These are phyloP conservation scores for Cordyceps fumosorosea DNA, from an alignment of 2,329 filamentous ascomycete species.

Conservation along the genomic window DNA sequence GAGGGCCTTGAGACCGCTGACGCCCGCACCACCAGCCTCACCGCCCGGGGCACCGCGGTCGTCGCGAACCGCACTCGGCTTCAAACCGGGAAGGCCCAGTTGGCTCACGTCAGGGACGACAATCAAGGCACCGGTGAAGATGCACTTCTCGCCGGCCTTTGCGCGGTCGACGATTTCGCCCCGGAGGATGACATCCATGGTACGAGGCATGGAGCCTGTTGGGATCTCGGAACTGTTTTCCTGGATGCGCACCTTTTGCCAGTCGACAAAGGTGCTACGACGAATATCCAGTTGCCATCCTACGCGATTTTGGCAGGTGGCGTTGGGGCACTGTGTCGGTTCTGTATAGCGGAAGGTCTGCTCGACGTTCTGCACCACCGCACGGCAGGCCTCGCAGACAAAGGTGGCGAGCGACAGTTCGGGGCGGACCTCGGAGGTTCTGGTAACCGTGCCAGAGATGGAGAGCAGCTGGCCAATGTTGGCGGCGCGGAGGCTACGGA, in stretches of 20 bases:
- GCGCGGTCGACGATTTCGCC: slow-evolving; percentile 97
- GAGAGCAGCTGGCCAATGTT: slow-evolving; percentile 92
- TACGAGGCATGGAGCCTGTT: slow-evolving; percentile 96
- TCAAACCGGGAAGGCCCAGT: slow-evolving; percentile 78
- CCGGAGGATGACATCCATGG: slow-evolving; percentile 92
- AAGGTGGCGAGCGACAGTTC: slow-evolving; percentile 92
- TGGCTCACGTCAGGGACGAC: slow-evolving; percentile 97
- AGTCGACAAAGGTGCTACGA: slow-evolving; percentile 96
- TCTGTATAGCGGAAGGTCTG: slow-evolving; percentile 98
- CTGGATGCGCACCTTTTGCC: slow-evolving; percentile 97
- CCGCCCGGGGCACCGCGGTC: slow-evolving; percentile 64
- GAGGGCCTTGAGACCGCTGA: slow-evolving; percentile 82
- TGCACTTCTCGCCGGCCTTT: slow-evolving; percentile 96
- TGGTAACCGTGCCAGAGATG: slow-evolving; percentile 92
- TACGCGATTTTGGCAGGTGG: slow-evolving; percentile 76
- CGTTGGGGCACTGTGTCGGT: slow-evolving; percentile 89
- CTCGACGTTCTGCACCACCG: slow-evolving; percentile 82
- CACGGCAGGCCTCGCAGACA: slow-evolving; percentile 80
- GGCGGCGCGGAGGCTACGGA: slow-evolving; percentile 77
- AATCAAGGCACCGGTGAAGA: slow-evolving; percentile 93
- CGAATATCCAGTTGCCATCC: slow-evolving; percentile 97
- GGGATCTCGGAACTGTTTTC: slow-evolving; percentile 98
- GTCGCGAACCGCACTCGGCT: slow-evolving; percentile 78
- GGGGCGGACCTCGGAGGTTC: slow-evolving; percentile 93
- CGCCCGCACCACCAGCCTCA: slow-evolving; percentile 76